Evolutionary conservation across 1,284 basidiomycete genomes (phyloP), one percentile per base, ranked within the genome.

Genomic region (Melampsora occidentalis): DNA sequence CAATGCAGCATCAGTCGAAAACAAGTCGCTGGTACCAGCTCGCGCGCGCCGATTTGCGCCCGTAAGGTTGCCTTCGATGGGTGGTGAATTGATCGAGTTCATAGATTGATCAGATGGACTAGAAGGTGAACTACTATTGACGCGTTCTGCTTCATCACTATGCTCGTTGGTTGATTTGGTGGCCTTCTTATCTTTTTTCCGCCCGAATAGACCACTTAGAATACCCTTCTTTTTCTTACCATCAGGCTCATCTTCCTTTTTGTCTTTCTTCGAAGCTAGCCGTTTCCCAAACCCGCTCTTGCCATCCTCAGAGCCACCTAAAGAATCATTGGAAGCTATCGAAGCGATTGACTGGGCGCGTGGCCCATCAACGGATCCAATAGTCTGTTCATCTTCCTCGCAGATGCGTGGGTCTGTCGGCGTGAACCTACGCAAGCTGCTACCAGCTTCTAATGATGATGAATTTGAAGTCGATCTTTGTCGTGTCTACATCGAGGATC

Each of bases 201-300:
- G 85, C 16, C 86, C 86, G 81, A 95, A 95, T 63, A 95, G 80
- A 0, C 88, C 87, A 35, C 89, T 86, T 79, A 95, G 89, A 59
- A 93, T 85, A 1, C 88, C 86, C 5, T 86, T 83, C 48, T 87
- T 87, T 79, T 89, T 89, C 83, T 76, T 78, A 12, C 39, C n/a
- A 46, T 90, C 89, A 81, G 88, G 87, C 69, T 75, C 72, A 12
- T 57, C 53, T 7, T 63, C 62, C 20, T 18, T 20, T n/a, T 63
- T 28, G 33, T 76, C 73, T 28, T 76, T 76, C 59, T 64, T 69
- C 14, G 20, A 33, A 64, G 42, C 33, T 31, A 18, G 25, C 22
- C 39, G 49, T 46, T 68, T 75, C 53, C 53, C 53, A n/a, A 57
- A 57, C 14, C 25, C 33, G 9, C 59, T 46, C 46, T 69, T 69